Base-by-base conservation (phyloP, 2,329 filamentous ascomycete genomes). In the Mariannaea elegans region DNA sequence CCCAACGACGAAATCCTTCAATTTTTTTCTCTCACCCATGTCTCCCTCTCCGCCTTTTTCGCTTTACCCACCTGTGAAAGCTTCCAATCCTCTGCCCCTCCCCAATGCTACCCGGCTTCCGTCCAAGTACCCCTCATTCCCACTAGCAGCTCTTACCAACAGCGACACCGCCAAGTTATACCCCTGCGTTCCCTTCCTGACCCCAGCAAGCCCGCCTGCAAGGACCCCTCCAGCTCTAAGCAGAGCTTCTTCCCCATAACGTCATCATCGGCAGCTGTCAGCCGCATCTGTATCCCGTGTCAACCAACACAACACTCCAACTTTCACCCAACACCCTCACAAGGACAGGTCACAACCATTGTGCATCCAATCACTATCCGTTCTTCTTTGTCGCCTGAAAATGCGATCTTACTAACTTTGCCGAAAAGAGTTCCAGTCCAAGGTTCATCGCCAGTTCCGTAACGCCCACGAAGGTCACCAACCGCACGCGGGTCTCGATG, bases 381-480 rank as follows among this genome's bases (percentile, higher is more conserved):
- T n/a, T 19, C 31, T n/a, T 21, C 18, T 21, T 10, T 14, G 19
- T 44, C 23, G 4, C 32, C 19, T 2, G 34, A 41, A 38, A 16
- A 13, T 50, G 45, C 24, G 16, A 32, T 32, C 39, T 21, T 58
- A 46, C 38, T 38, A 13, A 58, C 42, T 18, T 45, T 27, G 29
- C 31, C n/a, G 50, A 38, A 31, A 74, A 96, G 93, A 97, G 81
- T 84, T 88, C 66, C 87, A 85, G 72, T 97, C 93, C 71, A 90
- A 91, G 75, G 90, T 93, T 73, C 94, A 97, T 78, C 87, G 90
- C 64, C 91, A 96, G 75, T 97, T 97, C 81, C 91, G 94, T 70
- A 87, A 88, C 74, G 92, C 92, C 65, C 94, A 97, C 78, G 92
- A 95, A 77, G 94, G 94, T 59, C 93, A 97, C 80, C 89, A 92